Evolutionary conservation across 495 filamentous ascomycete species (phyloP).

Genomic region (Hypoxylon rickii): DNA sequence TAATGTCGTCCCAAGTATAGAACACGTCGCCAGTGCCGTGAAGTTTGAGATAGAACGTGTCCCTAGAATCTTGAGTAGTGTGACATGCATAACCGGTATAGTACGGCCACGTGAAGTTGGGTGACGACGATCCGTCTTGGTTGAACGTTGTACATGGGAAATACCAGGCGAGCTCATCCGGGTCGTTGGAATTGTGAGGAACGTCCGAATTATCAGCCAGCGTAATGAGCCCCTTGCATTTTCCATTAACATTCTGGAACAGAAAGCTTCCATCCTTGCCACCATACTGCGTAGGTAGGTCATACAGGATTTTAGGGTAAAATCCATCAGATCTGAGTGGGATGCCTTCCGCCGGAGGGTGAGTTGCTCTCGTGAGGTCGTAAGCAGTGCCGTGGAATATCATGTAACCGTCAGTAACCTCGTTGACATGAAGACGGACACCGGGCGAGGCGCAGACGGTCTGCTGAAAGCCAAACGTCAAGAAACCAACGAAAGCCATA

Average conservation of each 20-base stretch:
- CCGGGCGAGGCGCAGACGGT: constrained; percentile 76
- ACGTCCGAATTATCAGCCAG: constrained; percentile 71
- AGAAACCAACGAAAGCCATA: constrained; percentile 87
- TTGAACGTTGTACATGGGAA: constrained; percentile 92
- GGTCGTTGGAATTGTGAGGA: constrained; percentile 65
- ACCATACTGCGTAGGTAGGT: constrained; percentile 76
- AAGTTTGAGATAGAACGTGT: constrained; percentile 77
- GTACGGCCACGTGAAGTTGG: constrained; percentile 72
- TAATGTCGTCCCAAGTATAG: constrained; percentile 94
- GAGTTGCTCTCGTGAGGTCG: constrained; percentile 71
- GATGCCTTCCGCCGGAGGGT: constrained; percentile 81
- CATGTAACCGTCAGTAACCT: constrained; percentile 82
- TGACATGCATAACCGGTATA: constrained; percentile 92
- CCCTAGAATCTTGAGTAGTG: constrained; percentile 66
- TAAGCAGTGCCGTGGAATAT: constrained; percentile 94
- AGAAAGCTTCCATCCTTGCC: constrained; percentile 94
- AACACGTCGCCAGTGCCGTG: constrained; percentile 66
- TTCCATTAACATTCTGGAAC: constrained; percentile 98
- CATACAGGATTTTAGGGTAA: constrained; percentile 79
- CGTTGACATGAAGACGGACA: constrained; percentile 75
- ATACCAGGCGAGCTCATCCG: constrained; percentile 87
- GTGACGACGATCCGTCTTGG: constrained; percentile 83
- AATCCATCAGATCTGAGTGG: constrained; percentile 50
- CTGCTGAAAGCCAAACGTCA: constrained; percentile 95
- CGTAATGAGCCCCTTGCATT: constrained; percentile 91